Evolutionary conservation across 2,329 filamentous ascomycete species (phyloP).

Genomic region (Coniochaeta sp.): DNA sequence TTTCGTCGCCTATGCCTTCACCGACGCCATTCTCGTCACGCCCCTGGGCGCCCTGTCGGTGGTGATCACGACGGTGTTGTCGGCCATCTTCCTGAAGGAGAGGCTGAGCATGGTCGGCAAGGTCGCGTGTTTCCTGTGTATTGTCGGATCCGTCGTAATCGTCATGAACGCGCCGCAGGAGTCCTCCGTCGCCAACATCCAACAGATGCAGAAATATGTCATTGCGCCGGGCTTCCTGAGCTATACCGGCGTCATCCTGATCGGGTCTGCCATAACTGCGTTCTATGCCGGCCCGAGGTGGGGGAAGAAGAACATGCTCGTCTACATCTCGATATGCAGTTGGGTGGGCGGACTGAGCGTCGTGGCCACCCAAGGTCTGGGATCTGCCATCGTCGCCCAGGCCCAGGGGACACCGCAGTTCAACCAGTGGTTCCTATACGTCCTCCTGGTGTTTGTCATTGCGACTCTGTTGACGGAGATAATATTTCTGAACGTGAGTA

Average conservation of each 20-base stretch:
- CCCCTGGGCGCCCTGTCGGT: slow-evolving; percentile 87
- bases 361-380: slow-evolving; percentile 87
- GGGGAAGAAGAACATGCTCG: slow-evolving; percentile 95
- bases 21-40: slow-evolving; percentile 91
- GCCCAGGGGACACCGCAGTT: slow-evolving; percentile 78
- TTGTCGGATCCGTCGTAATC: slow-evolving; percentile 88
- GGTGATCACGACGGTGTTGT: slow-evolving; percentile 84
- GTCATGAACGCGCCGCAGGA: slow-evolving; percentile 86
- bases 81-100: slow-evolving; percentile 93
- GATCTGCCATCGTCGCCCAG: slow-evolving; percentile 84
- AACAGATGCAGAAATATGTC: slow-evolving; percentile 86
- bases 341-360: slow-evolving; percentile 91
- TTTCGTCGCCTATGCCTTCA: slow-evolving; percentile 94
- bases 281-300: slow-evolving; percentile 80
- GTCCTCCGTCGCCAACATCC: slow-evolving; percentile 78
- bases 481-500: slow-evolving; percentile 85
- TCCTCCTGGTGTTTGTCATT: slow-evolving; percentile 85
- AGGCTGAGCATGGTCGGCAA: slow-evolving; percentile 92
- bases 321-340: slow-evolving; percentile 95
- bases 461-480: slow-evolving; percentile 88
- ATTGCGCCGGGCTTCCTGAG: slow-evolving; percentile 79
- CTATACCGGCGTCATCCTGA: slow-evolving; percentile 76
- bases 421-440: slow-evolving; percentile 95
- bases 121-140: slow-evolving; percentile 91
- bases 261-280: slow-evolving; percentile 65